phyloP scores from a whole-genome alignment of 352 stramenopile genomes.

The Phytophthora megakarya region DNA sequence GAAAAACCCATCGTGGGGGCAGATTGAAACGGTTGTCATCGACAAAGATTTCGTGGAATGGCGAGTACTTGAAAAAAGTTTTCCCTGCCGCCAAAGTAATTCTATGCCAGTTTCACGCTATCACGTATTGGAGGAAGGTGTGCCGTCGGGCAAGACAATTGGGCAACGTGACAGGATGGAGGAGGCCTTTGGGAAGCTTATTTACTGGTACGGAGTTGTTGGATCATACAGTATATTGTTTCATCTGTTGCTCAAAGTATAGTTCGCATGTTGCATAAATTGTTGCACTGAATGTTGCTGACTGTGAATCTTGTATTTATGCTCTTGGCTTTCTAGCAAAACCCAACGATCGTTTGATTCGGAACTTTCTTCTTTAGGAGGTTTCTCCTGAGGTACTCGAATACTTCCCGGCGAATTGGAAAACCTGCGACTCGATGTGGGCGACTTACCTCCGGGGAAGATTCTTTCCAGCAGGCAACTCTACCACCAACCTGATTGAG shows the following conservation, averaged over 20 bases:
- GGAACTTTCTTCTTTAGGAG: no score
- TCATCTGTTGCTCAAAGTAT: no score
- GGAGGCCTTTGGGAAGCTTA: constrained; percentile 2
- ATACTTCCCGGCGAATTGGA: constrained; percentile 13
- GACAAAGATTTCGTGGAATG: constrained; percentile 17
- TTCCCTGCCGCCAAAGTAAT: constrained; percentile 9
- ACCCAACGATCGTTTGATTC: no score
- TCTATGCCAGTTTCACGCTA: constrained; percentile 9
- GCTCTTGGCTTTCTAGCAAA: no score
- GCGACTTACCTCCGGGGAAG: constrained; percentile 1
- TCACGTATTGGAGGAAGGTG: constrained; percentile 13
- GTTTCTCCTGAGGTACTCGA: not conserved
- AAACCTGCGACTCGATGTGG: constrained; percentile 10
- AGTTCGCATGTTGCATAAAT: no score
- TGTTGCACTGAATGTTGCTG: no score
- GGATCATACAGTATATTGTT: no score
- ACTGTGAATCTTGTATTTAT: no score
- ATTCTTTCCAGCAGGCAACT: constrained; percentile 8
- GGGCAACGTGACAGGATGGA: not conserved
- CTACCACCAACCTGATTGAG: constrained; percentile 11
- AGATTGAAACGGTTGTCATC: constrained; percentile 7
- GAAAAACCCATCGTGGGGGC: constrained; percentile 9
- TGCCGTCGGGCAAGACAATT: not conserved
- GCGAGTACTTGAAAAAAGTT: constrained; percentile 2
- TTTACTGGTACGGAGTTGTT: constrained; percentile 9